Base-by-base conservation (phyloP, 2,329 filamentous ascomycete genomes). In the Cladosporium sp. region DNA sequence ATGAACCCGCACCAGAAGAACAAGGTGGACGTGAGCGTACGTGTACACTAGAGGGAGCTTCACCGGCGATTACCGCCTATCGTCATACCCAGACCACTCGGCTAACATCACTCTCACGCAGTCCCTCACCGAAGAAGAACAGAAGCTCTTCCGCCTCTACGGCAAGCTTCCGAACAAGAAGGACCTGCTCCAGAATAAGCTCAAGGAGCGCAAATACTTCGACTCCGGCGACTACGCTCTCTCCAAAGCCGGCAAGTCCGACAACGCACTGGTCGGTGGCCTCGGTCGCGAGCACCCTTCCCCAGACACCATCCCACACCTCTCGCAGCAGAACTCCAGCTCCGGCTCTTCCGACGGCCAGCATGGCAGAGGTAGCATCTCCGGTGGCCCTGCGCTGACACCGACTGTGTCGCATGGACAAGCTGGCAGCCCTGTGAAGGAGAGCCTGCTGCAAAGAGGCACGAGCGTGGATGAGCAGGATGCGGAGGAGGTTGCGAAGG, bases 1-100 rank as follows among this genome's bases (percentile, higher is more conserved):
- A 96, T 98, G 92, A 97, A 97, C 80, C 94, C 94, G 73, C 92
- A 93, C 79, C 92, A 97, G 85, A 93, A 96, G 86, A 97, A 97
- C 86, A 98, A 99, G 85, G 86, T 98, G 75, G 95, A 99, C 81
- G 86, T 97, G 81, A 93, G 87, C 84, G 95, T 97, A 83, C 83
- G 91, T 86, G 64, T 13, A 28, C 2, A 36, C 18, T 26, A 32
- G 43, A 58, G 36, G 67, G 71, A 32, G 28, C 51, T 26, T 21
- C 11, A 13, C n/a, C 13, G 23, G 30, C 54, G n/a, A 1, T 51
- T 13, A 21, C n/a, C 26, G 13, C 23, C 49, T 7, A 65, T 67
- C 70, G 49, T 64, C 60, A 58, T 30, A 18, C 21, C 32, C 23
- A 13, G 21, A 26, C 21, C 43, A 3, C 5, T 5, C 57, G 57